Percentiles rank a stretch among this genome's conserved stretches.
phyloP scores from a whole-genome alignment of 495 filamentous ascomycete species.

The Lasiosphaeria hispida region DNA sequence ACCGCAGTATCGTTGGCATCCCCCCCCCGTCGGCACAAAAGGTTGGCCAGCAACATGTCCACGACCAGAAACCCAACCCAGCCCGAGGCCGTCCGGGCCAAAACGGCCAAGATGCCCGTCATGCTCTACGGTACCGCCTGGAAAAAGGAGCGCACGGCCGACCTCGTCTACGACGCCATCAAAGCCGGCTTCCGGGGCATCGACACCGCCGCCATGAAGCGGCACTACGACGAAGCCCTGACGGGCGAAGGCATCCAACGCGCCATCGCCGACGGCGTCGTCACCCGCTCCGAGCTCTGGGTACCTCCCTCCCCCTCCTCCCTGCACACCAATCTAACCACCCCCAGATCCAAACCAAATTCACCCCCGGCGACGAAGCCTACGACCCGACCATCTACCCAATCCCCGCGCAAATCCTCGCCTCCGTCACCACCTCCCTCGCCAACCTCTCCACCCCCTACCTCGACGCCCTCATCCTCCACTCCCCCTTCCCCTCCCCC shows the following conservation, averaged over 20 bases:
- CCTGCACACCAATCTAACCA: not conserved
- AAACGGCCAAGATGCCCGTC: slow-evolving; percentile 43
- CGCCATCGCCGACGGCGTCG: slow-evolving; percentile 55
- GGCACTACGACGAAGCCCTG: slow-evolving; percentile 73
- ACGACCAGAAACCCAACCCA: not conserved
- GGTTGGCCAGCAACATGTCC: not conserved
- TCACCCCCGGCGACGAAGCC: slow-evolving; percentile 61
- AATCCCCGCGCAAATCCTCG: slow-evolving; percentile 59
- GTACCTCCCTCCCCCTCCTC: slow-evolving; percentile 14
- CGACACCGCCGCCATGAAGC: slow-evolving; percentile 77
- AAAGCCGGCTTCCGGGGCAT: slow-evolving; percentile 68
- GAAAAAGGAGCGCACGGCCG: slow-evolving; percentile 70
- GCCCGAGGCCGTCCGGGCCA: not conserved
- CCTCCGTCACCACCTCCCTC: slow-evolving; percentile 67
- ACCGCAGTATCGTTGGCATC: not conserved
- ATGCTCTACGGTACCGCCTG: slow-evolving; percentile 86
- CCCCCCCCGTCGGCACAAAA: not conserved
- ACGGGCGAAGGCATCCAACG: slow-evolving; percentile 62
- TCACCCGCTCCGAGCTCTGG: slow-evolving; percentile 59
- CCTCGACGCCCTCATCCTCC: slow-evolving; percentile 70
- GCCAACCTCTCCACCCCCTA: slow-evolving; percentile 61
- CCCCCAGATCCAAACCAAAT: slow-evolving; percentile 76
- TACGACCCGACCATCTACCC: slow-evolving; percentile 58
- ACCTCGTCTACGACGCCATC: slow-evolving; percentile 67
- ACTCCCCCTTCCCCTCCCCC: slow-evolving; percentile 61